These are phyloP conservation scores for Microdochium paspali DNA, from an alignment of 2,329 filamentous ascomycete genomes.

Conservation along the genomic window DNA sequence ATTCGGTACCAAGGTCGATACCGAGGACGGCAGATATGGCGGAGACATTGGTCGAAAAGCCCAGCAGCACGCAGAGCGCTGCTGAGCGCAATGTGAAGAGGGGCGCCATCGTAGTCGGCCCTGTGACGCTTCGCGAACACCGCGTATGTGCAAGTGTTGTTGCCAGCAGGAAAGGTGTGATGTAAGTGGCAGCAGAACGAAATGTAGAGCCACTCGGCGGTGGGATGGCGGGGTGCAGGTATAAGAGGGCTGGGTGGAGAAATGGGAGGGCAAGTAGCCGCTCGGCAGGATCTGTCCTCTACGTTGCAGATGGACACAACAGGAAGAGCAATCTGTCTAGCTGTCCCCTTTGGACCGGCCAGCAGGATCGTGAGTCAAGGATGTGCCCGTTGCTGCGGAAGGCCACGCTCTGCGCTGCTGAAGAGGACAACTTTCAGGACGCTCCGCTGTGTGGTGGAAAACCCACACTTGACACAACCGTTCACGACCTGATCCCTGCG, in stretches of 20 bases:
- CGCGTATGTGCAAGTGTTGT: conserved; percentile 11
- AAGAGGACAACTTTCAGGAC: conserved; percentile 1
- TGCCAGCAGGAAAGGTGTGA: background rate
- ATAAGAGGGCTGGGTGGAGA: conserved; percentile 12
- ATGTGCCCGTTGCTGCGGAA: background rate
- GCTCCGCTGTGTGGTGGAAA: background rate
- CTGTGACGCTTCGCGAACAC: conserved; percentile 13
- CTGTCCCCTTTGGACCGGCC: background rate
- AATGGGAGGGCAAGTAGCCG: conserved; percentile 4
- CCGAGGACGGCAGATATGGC: conserved; percentile 70
- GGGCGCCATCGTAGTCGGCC: conserved; percentile 26
- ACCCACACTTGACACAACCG: background rate
- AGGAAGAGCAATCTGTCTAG: background rate
- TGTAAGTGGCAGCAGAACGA: background rate
- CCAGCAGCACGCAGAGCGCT: conserved; percentile 26
- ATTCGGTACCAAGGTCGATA: conserved; percentile 90
- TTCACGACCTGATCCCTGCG: background rate
- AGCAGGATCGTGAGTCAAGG: background rate
- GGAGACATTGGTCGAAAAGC: conserved; percentile 38
- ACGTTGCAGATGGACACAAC: background rate
- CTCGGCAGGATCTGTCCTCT: background rate
- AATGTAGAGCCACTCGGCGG: background rate
- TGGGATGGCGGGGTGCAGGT: background rate
- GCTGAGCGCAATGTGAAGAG: conserved; percentile 23
- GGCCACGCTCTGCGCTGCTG: background rate